Conservation (phyloP, 2,329 filamentous ascomycete genomes). For the Ophiostoma sp. region DNA sequence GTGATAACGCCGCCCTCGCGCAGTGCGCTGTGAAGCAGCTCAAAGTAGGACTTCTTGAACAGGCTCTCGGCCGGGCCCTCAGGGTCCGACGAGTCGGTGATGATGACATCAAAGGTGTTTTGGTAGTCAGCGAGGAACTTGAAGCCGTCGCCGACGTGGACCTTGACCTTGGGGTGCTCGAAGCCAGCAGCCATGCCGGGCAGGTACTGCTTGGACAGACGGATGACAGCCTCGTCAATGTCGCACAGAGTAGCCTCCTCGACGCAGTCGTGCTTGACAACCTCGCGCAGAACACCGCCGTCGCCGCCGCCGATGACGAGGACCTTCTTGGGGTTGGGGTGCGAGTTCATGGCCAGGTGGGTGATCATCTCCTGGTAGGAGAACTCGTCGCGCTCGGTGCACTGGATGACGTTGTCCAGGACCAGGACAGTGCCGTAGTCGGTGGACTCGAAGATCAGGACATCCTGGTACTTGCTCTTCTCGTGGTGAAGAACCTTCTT, state of each 20-base stretch:
- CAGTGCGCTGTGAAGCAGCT: slow-evolving; percentile 84
- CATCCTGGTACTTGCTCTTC: slow-evolving; percentile 98
- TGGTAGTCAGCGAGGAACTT: slow-evolving; percentile 96
- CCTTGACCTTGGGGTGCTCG: slow-evolving; percentile 87
- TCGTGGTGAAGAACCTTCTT: slow-evolving; percentile 98
- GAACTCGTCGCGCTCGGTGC: slow-evolving; percentile 98
- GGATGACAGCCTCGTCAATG: slow-evolving; percentile 98
- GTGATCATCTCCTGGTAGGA: slow-evolving; percentile 99
- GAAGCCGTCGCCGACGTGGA: slow-evolving; percentile 94
- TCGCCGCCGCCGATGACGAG: slow-evolving; percentile 97
- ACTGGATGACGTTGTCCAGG: slow-evolving; percentile 98
- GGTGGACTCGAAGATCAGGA: slow-evolving; percentile 97
- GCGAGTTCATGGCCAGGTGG: slow-evolving; percentile 95
- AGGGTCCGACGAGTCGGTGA: slow-evolving; percentile 96
- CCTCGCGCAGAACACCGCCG: slow-evolving; percentile 93
- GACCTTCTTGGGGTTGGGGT: slow-evolving; percentile 97
- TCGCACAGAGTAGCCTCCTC: slow-evolving; percentile 96
- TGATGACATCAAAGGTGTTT: slow-evolving; percentile 98
- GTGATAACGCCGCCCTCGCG: slow-evolving; percentile 96
- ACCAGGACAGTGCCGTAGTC: slow-evolving; percentile 95
- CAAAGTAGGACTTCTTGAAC: slow-evolving; percentile 98
- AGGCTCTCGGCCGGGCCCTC: slow-evolving; percentile 93
- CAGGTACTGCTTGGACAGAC: slow-evolving; percentile 96
- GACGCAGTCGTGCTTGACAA: slow-evolving; percentile 97
- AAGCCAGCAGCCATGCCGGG: slow-evolving; percentile 91